Evolutionary conservation across 345 rosid genomes (phyloP).

Genomic region (Eucalyptus coolabah): DNA sequence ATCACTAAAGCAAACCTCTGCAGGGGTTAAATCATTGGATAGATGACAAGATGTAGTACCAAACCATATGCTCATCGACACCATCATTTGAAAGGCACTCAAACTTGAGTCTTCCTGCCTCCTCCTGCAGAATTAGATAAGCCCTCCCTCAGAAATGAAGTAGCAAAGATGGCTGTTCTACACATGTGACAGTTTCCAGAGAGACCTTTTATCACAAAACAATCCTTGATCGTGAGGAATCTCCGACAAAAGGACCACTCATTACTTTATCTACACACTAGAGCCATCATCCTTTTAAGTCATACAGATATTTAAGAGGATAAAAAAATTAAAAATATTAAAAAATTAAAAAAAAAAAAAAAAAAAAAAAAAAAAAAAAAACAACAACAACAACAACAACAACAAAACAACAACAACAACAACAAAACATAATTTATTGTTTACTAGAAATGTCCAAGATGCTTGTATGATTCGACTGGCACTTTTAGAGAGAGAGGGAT

Average conservation of each 20-base stretch:
- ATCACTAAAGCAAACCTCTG: not conserved
- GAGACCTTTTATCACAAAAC: not conserved
- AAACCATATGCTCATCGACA: constrained; percentile 89
- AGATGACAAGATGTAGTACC: constrained; percentile 41
- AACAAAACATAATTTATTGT: not conserved
- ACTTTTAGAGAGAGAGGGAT: not conserved
- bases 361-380: not conserved
- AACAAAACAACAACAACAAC: not conserved
- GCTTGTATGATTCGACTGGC: not conserved
- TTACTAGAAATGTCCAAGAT: not conserved
- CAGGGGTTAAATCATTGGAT: not conserved
- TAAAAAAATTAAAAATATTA: too few species aligned
- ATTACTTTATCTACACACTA: not conserved
- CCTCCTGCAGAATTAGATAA: constrained; percentile 42
- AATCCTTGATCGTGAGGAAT: not conserved
- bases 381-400: not conserved
- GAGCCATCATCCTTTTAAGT: not conserved
- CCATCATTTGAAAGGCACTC: constrained; percentile 76
- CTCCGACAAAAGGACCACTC: not conserved
- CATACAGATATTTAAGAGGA: not conserved
- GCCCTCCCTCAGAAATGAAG: not conserved
- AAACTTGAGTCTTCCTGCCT: constrained; percentile 82
- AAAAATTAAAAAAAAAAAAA: not conserved
- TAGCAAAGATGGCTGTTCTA: not conserved
- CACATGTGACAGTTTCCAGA: not conserved